Evolutionary conservation across 1,139 yeast genomes (phyloP).

Genomic region (Nakaseomyces uthaithaninus): DNA sequence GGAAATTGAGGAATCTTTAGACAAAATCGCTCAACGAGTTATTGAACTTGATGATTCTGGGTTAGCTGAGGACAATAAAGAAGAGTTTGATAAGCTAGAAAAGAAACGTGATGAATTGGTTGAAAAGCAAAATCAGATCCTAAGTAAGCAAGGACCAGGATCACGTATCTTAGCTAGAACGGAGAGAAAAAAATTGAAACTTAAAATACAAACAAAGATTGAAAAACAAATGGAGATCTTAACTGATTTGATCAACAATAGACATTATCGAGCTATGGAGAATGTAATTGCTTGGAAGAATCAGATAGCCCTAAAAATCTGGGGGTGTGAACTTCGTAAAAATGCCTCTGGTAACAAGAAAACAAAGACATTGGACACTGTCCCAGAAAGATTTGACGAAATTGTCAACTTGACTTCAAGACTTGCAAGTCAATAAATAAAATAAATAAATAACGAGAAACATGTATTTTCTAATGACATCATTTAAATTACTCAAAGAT

Average conservation of each 20-base stretch:
- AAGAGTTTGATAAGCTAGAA: slow-evolving; percentile 24
- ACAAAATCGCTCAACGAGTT: slow-evolving; percentile 30
- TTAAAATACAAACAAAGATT: slow-evolving; percentile 17
- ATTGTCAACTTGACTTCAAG: slow-evolving; percentile 17
- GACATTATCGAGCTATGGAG: slow-evolving; percentile 22
- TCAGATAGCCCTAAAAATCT: slow-evolving; percentile 17
- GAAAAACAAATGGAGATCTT: slow-evolving; percentile 21
- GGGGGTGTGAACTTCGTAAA: slow-evolving; percentile 24
- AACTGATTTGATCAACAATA: slow-evolving; percentile 21
- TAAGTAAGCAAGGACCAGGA: slow-evolving; percentile 16
- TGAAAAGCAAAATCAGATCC: slow-evolving; percentile 16
- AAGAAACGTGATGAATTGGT: slow-evolving; percentile 22
- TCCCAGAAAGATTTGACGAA: slow-evolving; percentile 16
- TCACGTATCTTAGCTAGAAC: slow-evolving; percentile 21
- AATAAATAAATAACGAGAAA: not conserved
- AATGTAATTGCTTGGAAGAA: slow-evolving; percentile 25
- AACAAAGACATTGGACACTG: slow-evolving; percentile 12
- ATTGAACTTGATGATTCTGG: slow-evolving; percentile 29
- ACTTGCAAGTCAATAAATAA: slow-evolving; percentile 5
- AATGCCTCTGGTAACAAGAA: slow-evolving; percentile 22
- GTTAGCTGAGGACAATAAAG: slow-evolving; percentile 23
- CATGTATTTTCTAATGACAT: slow-evolving; percentile 3
- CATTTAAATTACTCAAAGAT: not conserved
- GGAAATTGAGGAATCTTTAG: slow-evolving; percentile 29
- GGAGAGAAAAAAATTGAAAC: slow-evolving; percentile 20